A percentile compares a stretch with the other conserved stretches of the same genome.
These are phyloP conservation scores for Pelargonium citronellum DNA, from an alignment of 441 rosid species.

Conservation along the genomic window DNA sequence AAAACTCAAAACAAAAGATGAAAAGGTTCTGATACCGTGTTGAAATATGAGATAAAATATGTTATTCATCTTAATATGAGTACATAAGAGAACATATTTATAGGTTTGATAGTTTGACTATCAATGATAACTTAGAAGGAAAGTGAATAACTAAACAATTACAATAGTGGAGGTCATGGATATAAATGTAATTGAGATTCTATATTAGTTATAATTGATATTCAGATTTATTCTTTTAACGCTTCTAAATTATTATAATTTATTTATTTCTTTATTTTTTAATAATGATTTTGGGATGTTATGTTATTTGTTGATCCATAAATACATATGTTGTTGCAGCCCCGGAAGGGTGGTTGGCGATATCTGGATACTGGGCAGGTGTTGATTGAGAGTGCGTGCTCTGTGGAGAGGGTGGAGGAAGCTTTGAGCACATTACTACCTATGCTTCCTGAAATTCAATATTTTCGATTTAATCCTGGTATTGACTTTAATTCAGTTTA, in stretches of 20 bases:
- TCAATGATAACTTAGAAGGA: no score
- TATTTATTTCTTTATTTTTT: neutral
- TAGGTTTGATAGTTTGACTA: no score
- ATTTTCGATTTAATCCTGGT: conserved; percentile 95
- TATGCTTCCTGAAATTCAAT: conserved; percentile 86
- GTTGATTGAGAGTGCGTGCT: conserved; percentile 95
- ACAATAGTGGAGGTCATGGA: neutral
- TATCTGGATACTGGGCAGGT: conserved; percentile 97
- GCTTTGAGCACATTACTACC: conserved; percentile 89
- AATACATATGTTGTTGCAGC: conserved; percentile 36
- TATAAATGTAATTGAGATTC: no score
- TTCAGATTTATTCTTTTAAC: no score
- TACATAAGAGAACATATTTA: no score
- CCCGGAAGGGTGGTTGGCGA: conserved; percentile 96
- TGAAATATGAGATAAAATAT: no score
- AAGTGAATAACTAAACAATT: no score
- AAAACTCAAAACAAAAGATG: no score
- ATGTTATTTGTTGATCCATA: conserved; percentile 13
- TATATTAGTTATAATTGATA: no score
- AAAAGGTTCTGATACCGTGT: no score
- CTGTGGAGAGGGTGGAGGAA: conserved; percentile 95
- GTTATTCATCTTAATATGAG: no score
- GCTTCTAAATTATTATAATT: neutral
- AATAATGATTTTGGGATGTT: conserved; percentile 1
- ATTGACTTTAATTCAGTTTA: conserved; percentile 15